Evolutionary conservation across 1,284 basidiomycete genomes (phyloP), one percentile per base, ranked within the genome.

Genomic region (Melampsora larici-populina): DNA sequence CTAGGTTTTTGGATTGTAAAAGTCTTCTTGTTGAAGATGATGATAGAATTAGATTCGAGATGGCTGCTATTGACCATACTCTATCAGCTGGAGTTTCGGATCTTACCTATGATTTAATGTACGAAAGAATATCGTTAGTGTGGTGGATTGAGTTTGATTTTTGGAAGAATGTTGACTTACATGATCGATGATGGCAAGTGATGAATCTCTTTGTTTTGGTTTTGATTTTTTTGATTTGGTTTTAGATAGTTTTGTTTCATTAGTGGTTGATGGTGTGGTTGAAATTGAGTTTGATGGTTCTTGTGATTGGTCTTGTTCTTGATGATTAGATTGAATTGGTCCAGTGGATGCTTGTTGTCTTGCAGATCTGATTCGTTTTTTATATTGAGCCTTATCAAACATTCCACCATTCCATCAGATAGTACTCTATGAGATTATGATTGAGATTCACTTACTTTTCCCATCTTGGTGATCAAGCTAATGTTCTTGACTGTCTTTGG

Each of bases 311-410:
- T 58, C 55, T 29, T 58, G n/a, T n/a, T n/a, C 55, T 24, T 29
- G n/a, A 15, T 24, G 33, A 21, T 65, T 60, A 21, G 17, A n/a
- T 5, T 21, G 43, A 24, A 73, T 33, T 17, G 72, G 64, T n/a
- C 36, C 46, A 6, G 40, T 64, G 26, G 48, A 67, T 18, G 64
- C 72, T 40, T 75, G 63, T 36, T 75, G 72, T 55, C 72, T 24
- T 21, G 72, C 72, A 15, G 72, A 66, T 6, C 72, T 62, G 43
- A 75, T 75, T 13, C 72, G 72, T 63, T 55, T 75, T 49, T 75
- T 75, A 63, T 75, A 67, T 75, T 75, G 72, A 58, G 72, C 72
- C 72, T 75, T 3, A 43, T 7, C 5, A 43, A n/a, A n/a, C n/a
- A n/a, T n/a, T n/a, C 13, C 7, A 43, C 11, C 11, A 13, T n/a